A percentile compares a stretch with the other conserved stretches of the same genome.
These are phyloP conservation scores for Arthrobotrys pseudoclavata DNA, from an alignment of 2,329 filamentous ascomycete species.

Conservation along the genomic window DNA sequence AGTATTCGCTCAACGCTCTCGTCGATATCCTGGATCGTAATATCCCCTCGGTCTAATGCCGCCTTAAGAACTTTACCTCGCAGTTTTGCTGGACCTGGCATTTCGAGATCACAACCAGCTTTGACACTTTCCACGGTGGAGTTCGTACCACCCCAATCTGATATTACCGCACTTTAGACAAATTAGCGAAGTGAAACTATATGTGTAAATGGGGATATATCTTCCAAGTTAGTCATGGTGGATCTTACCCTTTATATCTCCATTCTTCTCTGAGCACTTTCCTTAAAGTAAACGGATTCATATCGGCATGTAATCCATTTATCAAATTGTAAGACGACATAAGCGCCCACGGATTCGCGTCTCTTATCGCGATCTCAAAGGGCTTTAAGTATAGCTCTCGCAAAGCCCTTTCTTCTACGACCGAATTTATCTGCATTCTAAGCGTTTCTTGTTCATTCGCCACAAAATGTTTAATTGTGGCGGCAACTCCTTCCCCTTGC, in stretches of 20 bases:
- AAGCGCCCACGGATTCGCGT: conserved; percentile 77
- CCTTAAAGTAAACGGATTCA: conserved; percentile 60
- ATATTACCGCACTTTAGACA: conserved; percentile 64
- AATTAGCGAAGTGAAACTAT: conserved; percentile 6
- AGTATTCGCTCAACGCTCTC: conserved; percentile 74
- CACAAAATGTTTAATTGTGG: conserved; percentile 82
- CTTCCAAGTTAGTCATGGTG: no score
- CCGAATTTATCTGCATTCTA: conserved; percentile 75
- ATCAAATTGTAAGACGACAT: conserved; percentile 79
- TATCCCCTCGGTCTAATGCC: conserved; percentile 69
- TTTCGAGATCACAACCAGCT: conserved; percentile 74
- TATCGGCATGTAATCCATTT: conserved; percentile 72
- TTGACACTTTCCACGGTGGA: conserved; percentile 70
- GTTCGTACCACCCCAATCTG: conserved; percentile 70
- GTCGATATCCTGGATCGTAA: conserved; percentile 71
- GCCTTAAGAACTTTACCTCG: conserved; percentile 72
- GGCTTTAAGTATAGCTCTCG: conserved; percentile 79
- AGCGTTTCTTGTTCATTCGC: conserved; percentile 81
- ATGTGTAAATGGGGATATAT: background rate
- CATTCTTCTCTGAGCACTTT: conserved; percentile 65
- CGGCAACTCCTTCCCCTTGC: conserved; percentile 75
- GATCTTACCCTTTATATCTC: conserved; percentile 67
- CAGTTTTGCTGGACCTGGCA: conserved; percentile 72
- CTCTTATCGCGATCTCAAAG: conserved; percentile 79
- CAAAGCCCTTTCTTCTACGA: conserved; percentile 75